Base-by-base conservation (phyloP, 2,329 filamentous ascomycete species). In the Fusarium ambrosium region DNA sequence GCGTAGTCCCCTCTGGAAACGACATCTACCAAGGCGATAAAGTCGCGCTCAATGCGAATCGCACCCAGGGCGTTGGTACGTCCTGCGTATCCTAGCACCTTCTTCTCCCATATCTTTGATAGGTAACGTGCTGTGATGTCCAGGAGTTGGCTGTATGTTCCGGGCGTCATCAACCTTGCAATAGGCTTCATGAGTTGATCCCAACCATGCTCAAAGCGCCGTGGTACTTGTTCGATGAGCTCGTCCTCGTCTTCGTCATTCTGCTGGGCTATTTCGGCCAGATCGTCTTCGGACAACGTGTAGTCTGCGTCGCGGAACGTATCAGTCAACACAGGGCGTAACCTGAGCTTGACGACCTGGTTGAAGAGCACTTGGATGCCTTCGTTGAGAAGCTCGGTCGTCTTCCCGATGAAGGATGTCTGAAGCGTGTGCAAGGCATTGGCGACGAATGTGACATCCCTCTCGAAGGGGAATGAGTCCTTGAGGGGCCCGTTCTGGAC, bases 251-350 rank as follows among this genome's bases (percentile, higher is more conserved):
- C 84, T 68, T 89, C 86, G 24, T 89, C 88, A 67, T 87, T 86
- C 68, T 88, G 86, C 53, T 86, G 85, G 9, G 89, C 89, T 8
- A 88, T 81, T 29, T 92, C 90, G 11, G 85, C 85, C 14, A 92
- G 81, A 63, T 92, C 91, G 48, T 91, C 89, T 70, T 92, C 89
- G 1, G 87, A 88, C 4, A 94, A 86, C 10, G 91, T 89, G 84
- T 99, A 99, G 83, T 98, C 95, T 24, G 94, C 90, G 79, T 98
- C 96, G 51, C 95, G 92, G 87, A 98, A 98, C 0, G 95, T 92
- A 68, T 99, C 96, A 20, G 91, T 90, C 13, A 99, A 87, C 4
- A 98, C 92, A 0, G 95, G 94, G 1, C 95, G 92, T 16, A 99
- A 88, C 13, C 95, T 94, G 2, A 92, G 90, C 80, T 96, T 96